Conservation (phyloP, 2,329 filamentous ascomycete species). For the Paraphoma chrysanthemicola region DNA sequence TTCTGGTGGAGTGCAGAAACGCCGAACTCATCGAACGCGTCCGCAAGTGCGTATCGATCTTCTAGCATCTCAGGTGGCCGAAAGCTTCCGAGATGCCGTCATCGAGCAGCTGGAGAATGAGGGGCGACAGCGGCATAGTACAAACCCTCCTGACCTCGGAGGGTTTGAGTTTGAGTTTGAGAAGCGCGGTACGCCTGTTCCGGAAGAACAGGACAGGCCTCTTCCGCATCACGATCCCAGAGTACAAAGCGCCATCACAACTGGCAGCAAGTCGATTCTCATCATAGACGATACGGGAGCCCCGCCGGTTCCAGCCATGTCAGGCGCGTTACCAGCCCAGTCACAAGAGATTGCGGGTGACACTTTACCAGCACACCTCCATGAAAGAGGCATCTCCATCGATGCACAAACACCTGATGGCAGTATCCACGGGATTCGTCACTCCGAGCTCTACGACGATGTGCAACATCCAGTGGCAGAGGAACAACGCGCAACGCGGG, state of each 20-base stretch:
- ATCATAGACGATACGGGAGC: slow-evolving; percentile 76
- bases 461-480: slow-evolving; percentile 11
- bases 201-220: slow-evolving; percentile 12
- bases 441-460: slow-evolving; percentile 30
- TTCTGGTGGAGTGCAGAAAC: slow-evolving; percentile 41
- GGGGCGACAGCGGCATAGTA: slow-evolving; percentile 26
- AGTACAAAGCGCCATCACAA: slow-evolving; percentile 67
- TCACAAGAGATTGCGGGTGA: slow-evolving; percentile 13
- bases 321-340: slow-evolving; percentile 53
- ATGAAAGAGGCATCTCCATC: slow-evolving; percentile 23
- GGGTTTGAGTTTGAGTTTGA: slow-evolving; percentile 48
- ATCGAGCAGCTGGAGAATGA: slow-evolving; percentile 62
- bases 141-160: slow-evolving; percentile 29
- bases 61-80: slow-evolving; percentile 77
- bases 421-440: slow-evolving; percentile 10
- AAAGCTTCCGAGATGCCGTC: slow-evolving; percentile 80
- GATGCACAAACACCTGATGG: slow-evolving; percentile 22
- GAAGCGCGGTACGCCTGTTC: slow-evolving; percentile 20
- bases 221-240: slow-evolving; percentile 40
- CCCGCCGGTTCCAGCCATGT: slow-evolving; percentile 63
- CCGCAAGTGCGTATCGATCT: slow-evolving; percentile 76
- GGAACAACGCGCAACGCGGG: slow-evolving; percentile 25
- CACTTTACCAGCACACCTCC: slow-evolving; percentile 1
- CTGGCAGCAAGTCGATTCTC: slow-evolving; percentile 87
- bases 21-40: slow-evolving; percentile 34